A percentile compares a stretch with the other conserved stretches of the same genome.
Conservation (phyloP, 1,139 yeast species). For the Pichia sp. region DNA sequence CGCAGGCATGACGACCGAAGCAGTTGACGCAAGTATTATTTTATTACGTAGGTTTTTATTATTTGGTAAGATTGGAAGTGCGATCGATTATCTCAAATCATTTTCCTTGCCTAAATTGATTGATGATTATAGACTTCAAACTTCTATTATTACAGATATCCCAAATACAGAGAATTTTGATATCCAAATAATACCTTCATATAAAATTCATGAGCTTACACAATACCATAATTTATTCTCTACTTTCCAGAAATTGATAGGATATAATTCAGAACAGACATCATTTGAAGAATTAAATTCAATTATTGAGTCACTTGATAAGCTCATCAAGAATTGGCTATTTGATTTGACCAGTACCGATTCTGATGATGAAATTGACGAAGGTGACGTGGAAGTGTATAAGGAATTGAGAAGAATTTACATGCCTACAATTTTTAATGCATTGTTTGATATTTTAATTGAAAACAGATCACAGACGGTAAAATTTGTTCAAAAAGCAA, state of each 20-base stretch:
- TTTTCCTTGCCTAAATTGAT: constrained; percentile 49
- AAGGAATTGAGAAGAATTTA: constrained; percentile 55
- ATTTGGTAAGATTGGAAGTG: constrained; percentile 60
- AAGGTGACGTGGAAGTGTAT: constrained; percentile 27
- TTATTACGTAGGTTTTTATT: constrained; percentile 61
- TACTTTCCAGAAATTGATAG: constrained; percentile 16
- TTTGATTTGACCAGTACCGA: constrained; percentile 19
- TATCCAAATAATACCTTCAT: constrained; percentile 13
- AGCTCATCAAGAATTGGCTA: constrained; percentile 20
- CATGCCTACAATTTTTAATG: constrained; percentile 67
- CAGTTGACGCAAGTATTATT: constrained; percentile 52
- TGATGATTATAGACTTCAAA: constrained; percentile 45
- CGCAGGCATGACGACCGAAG: constrained; percentile 62
- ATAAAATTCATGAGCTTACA: constrained; percentile 20
- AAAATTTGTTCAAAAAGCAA: constrained; percentile 42
- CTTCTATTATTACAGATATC: constrained; percentile 20
- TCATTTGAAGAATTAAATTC: constrained; percentile 2
- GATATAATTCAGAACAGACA: background rate
- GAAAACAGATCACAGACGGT: constrained; percentile 30
- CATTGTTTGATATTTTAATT: constrained; percentile 37
- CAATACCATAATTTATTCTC: constrained; percentile 24
- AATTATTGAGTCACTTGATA: constrained; percentile 16
- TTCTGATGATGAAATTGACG: constrained; percentile 12
- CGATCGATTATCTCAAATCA: constrained; percentile 47
- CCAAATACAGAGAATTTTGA: constrained; percentile 13